Percentiles rank a stretch among this genome's conserved stretches.
Conservation (phyloP, 805 yeast species). For the Brettanomyces bruxellensis region DNA sequence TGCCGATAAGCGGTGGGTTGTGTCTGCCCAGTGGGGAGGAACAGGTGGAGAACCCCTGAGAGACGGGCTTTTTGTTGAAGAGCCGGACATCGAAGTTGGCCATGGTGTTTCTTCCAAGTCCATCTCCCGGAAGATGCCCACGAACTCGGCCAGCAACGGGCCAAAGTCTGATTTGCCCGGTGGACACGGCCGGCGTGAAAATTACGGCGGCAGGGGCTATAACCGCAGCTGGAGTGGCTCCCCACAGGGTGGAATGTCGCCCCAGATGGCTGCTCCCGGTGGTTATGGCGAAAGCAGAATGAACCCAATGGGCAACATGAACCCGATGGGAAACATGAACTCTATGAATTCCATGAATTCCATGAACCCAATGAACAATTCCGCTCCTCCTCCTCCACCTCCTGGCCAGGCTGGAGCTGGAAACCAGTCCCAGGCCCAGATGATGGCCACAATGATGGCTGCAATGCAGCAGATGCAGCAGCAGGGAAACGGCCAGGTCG, state of each 20-base stretch:
- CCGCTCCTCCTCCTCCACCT: too few relatives aligned
- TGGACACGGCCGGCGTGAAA: neutral
- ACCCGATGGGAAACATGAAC: too few relatives aligned
- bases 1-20: conserved; percentile 87
- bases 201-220: neutral
- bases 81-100: conserved; percentile 96
- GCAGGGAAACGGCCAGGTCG: conserved; percentile 12
- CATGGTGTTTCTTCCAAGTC: conserved; percentile 90
- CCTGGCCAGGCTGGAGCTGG: conserved; percentile 2
- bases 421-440: conserved; percentile 12
- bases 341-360: too few relatives aligned
- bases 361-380: too few relatives aligned
- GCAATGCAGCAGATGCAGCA: conserved; percentile 20
- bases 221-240: neutral
- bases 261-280: neutral
- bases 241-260: neutral
- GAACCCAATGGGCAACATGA: too few relatives aligned
- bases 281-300: neutral
- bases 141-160: conserved; percentile 77
- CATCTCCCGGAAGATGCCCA: conserved; percentile 85
- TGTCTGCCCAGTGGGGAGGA: conserved; percentile 93
- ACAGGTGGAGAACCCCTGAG: conserved; percentile 79
- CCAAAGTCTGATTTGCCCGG: conserved; percentile 54
- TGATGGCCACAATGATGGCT: conserved; percentile 27
- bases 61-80: conserved; percentile 81